These are phyloP conservation scores for Myriosclerotinia curreyana DNA, from an alignment of 2,329 filamentous ascomycete species.

Conservation along the genomic window DNA sequence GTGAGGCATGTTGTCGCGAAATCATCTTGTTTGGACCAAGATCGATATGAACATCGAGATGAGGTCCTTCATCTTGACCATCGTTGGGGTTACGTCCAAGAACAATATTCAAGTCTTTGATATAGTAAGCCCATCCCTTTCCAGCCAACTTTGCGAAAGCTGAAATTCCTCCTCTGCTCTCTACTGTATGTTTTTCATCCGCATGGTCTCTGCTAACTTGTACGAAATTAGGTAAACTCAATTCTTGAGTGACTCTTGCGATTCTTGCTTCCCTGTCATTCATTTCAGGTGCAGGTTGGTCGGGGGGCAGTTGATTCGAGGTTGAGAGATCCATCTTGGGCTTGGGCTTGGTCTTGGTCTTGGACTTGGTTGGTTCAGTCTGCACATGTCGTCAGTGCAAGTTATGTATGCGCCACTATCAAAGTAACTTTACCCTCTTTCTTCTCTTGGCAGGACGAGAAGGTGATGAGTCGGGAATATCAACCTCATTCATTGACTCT, in stretches of 20 bases:
- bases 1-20: slow-evolving; percentile 72
- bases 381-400: slow-evolving; percentile 33
- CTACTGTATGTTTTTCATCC: slow-evolving; percentile 61
- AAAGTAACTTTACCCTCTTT: slow-evolving; percentile 51
- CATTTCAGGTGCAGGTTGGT: slow-evolving; percentile 40
- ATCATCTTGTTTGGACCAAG: slow-evolving; percentile 80
- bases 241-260: slow-evolving; percentile 30
- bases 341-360: too few relatives aligned
- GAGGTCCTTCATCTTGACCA: slow-evolving; percentile 39
- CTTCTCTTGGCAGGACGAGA: slow-evolving; percentile 62
- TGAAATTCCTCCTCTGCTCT: slow-evolving; percentile 57
- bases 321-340: slow-evolving; percentile 14
- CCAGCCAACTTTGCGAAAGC: slow-evolving; percentile 82
- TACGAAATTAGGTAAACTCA: slow-evolving; percentile 44
- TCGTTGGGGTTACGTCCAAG: slow-evolving; percentile 57
- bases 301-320: slow-evolving; percentile 43
- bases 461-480: slow-evolving; percentile 50
- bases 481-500: slow-evolving; percentile 36
- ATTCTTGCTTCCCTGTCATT: slow-evolving; percentile 49
- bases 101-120: slow-evolving; percentile 70
- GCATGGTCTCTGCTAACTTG: slow-evolving; percentile 61
- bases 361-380: slow-evolving; percentile 40
- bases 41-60: slow-evolving; percentile 71
- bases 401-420: background rate
- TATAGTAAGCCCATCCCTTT: slow-evolving; percentile 80